Evolutionary conservation across 305 asterid species (phyloP), one percentile per base, ranked within the genome.

Genomic region (Fraxinus albicans): DNA sequence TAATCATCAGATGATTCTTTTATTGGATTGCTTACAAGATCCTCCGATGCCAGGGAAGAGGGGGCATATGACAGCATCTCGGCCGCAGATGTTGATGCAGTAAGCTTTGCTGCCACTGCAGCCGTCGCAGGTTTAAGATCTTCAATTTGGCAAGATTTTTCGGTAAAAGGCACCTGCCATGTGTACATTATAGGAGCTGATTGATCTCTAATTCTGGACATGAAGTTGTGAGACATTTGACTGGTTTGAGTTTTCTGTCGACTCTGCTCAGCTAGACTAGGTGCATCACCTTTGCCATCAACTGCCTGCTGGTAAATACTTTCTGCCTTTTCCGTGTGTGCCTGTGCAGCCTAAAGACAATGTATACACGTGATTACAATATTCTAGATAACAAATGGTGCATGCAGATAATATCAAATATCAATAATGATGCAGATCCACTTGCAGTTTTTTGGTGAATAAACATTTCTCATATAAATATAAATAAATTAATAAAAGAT

Each of bases 41-140:
- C 98, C 81, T 91, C 98, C 0, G 98, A 94, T 25, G 97, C 95
- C 38, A 94, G 90, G 50, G 98, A 93, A 2, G 95, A 90, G 80
- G 94, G 95, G 78, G 92, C 94, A n/a, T 85, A 91, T 5, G 94
- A 88, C 79, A 94, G 90, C 98, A 96, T 92, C 88, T 93, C 87
- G 65, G 99, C 98, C 4, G 99, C 92, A 53, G 99, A 93, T 2
- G 98, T 79, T 13, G 97, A 93, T 25, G 98, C 91, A 2, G 98
- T 84, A 23, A 93, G 95, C 89, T 94, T 92, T 73, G 97, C 98
- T 0, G 98, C 97, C 87, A 96, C 89, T 42, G 93, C 97, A 31
- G 98, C 98, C 21, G 98, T 97, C 0, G 93, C 91, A 25, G 95
- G 89, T 85, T 93, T 94, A 8, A 91, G 86, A 80, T 92, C 92